A percentile compares a stretch with the other conserved stretches of the same genome.
Evolutionary conservation across 2,329 filamentous ascomycete genomes (phyloP).

Genomic region (Calycina herbarum): DNA sequence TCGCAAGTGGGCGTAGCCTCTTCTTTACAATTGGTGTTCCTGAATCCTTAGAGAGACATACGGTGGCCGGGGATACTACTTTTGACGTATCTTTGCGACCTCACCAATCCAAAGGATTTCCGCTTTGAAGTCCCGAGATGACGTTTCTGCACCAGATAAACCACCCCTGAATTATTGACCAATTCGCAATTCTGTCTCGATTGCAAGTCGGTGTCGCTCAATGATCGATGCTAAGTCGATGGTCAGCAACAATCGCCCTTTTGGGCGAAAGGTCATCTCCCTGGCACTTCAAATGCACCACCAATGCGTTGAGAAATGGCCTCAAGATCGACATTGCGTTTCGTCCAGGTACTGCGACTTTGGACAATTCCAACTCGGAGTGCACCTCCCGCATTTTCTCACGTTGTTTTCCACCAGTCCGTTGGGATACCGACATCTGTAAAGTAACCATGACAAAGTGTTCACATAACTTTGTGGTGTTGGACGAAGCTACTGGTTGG

Average conservation of each 20-base stretch:
- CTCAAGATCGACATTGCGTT: not conserved
- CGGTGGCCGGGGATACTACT: not conserved
- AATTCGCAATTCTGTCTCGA: not conserved
- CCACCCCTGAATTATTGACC: not conserved
- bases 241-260: not conserved
- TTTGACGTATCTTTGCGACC: not conserved
- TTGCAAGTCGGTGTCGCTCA: not conserved
- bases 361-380: not conserved
- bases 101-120: constrained; percentile 5
- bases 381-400: not conserved
- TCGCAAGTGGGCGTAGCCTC: not conserved
- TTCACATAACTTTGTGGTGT: not conserved
- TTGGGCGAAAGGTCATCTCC: not conserved
- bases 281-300: not conserved
- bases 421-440: not conserved
- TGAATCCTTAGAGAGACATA: not conserved
- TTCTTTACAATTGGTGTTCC: not conserved
- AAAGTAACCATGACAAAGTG: not conserved
- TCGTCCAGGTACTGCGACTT: not conserved
- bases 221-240: not conserved
- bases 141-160: not conserved
- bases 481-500: not conserved
- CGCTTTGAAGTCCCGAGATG: not conserved
- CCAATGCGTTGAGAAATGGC: not conserved
- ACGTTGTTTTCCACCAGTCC: not conserved